A percentile compares a stretch with the other conserved stretches of the same genome.
Conservation (phyloP, 2,329 filamentous ascomycete genomes). For the Beauveria sp. region DNA sequence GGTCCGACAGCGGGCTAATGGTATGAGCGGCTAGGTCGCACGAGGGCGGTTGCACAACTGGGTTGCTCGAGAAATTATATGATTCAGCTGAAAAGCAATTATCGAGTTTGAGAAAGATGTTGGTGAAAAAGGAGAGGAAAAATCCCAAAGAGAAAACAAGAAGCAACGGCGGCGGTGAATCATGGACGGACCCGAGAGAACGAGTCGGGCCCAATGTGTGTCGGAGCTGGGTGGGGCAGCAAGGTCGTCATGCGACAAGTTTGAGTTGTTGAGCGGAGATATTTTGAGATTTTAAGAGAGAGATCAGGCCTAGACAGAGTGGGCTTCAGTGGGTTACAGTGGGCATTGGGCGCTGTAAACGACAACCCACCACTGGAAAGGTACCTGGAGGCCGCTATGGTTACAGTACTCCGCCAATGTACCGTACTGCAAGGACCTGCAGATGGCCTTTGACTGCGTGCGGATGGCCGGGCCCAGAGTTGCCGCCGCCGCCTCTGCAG, state of each 20-base stretch:
- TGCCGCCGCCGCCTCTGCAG: not conserved
- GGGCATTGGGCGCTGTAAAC: not conserved
- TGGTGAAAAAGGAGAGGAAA: not conserved
- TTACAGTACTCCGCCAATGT: not conserved
- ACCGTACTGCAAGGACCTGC: not conserved
- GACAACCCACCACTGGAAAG: not conserved
- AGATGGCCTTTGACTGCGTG: not conserved
- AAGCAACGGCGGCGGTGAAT: constrained; percentile 6
- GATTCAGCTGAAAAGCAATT: too few species aligned
- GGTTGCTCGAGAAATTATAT: too few species aligned
- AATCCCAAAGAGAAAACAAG: not conserved
- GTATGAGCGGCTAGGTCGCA: not conserved
- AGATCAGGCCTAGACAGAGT: not conserved
- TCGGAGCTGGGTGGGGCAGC: constrained; percentile 7
- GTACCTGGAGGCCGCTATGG: not conserved
- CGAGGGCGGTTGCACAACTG: not conserved
- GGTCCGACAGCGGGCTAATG: not conserved
- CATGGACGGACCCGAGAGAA: not conserved
- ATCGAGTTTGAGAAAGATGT: not conserved
- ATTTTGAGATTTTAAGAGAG: not conserved
- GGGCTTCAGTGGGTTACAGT: not conserved
- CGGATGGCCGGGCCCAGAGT: not conserved
- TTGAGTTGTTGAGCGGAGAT: not conserved
- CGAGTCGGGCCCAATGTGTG: not conserved
- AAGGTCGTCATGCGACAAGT: constrained; percentile 11